These are phyloP conservation scores for Rosa chinensis DNA, from an alignment of 306 rosid genomes.

Conservation along the genomic window DNA sequence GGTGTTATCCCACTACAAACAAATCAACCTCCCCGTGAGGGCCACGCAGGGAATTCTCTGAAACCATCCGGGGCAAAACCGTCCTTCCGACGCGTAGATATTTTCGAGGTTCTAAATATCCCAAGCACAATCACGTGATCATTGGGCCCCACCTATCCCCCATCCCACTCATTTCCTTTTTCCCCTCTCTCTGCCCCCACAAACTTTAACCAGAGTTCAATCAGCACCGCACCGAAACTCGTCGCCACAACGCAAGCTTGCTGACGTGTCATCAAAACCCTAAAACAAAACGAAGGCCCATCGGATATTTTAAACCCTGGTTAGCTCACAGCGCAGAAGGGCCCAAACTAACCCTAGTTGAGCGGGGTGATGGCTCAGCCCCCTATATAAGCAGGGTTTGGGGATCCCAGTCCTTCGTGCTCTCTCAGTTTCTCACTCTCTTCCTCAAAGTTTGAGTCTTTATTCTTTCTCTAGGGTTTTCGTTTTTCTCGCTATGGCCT, in stretches of 20 bases:
- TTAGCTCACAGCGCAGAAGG: background rate
- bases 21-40: background rate
- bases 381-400: slow-evolving; percentile 38
- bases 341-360: slow-evolving; percentile 44
- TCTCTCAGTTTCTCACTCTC: background rate
- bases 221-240: background rate
- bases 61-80: background rate
- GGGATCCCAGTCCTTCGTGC: background rate
- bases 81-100: slow-evolving; percentile 8
- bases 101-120: slow-evolving; percentile 19
- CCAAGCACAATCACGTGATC: background rate
- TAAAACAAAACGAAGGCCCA: background rate
- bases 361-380: background rate
- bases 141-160: background rate
- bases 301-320: background rate
- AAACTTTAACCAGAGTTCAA: background rate
- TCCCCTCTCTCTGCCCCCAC: background rate
- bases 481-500: slow-evolving; percentile 39
- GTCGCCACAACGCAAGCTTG: background rate
- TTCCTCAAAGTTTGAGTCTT: background rate
- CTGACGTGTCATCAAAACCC: background rate
- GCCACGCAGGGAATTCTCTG: background rate
- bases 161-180: background rate
- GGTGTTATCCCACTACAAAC: background rate
- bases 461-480: no score